Conservation (phyloP, 768 basidiomycete species). For the Tulasnella calospora region DNA sequence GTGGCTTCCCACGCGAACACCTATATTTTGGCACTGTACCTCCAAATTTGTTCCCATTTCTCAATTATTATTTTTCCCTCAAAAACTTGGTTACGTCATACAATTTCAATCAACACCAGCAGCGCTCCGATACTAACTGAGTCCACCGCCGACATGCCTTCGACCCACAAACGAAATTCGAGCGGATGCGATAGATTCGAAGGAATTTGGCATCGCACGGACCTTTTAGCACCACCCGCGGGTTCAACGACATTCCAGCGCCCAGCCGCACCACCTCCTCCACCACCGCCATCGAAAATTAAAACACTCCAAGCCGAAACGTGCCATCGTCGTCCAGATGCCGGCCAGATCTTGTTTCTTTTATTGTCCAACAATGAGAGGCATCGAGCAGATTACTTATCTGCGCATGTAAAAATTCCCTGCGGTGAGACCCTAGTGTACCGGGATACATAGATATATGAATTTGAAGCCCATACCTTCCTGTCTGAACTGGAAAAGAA, state of each 20-base stretch:
- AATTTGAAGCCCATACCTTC: not conserved
- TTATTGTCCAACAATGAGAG: not conserved
- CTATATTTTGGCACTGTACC: not conserved
- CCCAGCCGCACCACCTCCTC: not conserved
- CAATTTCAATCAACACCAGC: not conserved
- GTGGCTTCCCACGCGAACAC: not conserved
- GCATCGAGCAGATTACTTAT: not conserved
- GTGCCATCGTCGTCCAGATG: not conserved
- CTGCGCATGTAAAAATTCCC: not conserved
- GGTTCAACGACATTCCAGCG: not conserved
- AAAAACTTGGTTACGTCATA: not conserved
- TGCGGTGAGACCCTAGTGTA: not conserved
- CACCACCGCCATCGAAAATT: not conserved
- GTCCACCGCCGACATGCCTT: not conserved
- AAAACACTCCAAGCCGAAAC: not conserved
- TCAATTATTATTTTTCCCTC: not conserved
- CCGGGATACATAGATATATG: not conserved
- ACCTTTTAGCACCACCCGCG: not conserved
- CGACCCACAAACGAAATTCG: not conserved
- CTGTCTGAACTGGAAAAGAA: not conserved
- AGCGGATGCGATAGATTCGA: not conserved
- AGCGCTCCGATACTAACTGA: not conserved
- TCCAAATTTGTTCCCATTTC: not conserved
- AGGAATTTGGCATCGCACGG: not conserved
- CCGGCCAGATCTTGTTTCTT: not conserved